Base-by-base conservation (phyloP, 371 early-diverging fungal species). In the Rhizomucor pusillus region DNA sequence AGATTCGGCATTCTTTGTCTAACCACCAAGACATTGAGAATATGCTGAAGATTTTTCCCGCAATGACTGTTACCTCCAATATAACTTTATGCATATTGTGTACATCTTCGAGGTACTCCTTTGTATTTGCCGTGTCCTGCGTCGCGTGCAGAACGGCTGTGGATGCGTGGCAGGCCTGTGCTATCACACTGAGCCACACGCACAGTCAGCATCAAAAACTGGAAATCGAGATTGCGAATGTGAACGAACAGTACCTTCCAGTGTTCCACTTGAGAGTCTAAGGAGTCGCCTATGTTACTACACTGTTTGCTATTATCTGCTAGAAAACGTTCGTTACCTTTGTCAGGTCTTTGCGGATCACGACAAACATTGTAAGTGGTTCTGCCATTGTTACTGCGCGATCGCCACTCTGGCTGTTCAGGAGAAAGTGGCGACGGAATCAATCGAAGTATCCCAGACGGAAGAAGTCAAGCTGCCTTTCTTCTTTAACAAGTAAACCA, bases 131-230 rank as follows among this genome's bases (percentile, higher is more conserved):
- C 56, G 85, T 70, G 6, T 89, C 79, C 11, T 75, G 69, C 18
- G 82, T 81, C 40, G 75, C 65, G 59, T 84, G 85, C 5, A 94
- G 67, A 25, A 83, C 78, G 14, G 89, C 89, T 1, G 88, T 87
- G 7, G 88, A 67, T 1, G 92, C 94, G 60, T 94, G 94, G 50
- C 90, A 87, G 6, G 94, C 94, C 63, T 94, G 94, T 4, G 92
- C 71, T 40, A 94, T 88, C 1, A 93, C 80, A 59, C 91, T 90
- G 34, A 14, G 33, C n/a, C 35, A 34, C 49, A 34, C 19, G 22
- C 10, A 29, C 18, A 50, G 18, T 22, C 9, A 9, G 39, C 50
- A 34, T 20, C 36, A 19, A 54, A 16, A 14, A 33, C 33, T 6
- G 2, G 3, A 24, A 44, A 13, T 39, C 29, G 29, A 5, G 29